Evolutionary conservation across 768 basidiomycete species (phyloP).

Genomic region (Cubamyces sp.): DNA sequence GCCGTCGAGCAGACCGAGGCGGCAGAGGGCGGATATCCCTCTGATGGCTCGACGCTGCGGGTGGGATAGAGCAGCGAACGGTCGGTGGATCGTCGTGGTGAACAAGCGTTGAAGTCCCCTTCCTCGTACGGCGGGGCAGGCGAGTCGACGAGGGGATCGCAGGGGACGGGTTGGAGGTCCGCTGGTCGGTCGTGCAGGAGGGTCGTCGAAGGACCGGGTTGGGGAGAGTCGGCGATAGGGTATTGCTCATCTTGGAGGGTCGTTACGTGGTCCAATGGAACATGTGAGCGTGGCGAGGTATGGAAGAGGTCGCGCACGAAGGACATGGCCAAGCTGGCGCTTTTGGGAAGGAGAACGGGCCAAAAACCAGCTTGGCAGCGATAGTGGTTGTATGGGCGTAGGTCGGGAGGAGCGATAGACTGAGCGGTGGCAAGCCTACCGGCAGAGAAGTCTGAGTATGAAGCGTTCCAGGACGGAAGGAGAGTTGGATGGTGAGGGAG

Average conservation of each 20-base stretch:
- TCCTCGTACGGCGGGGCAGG: slow-evolving; percentile 30
- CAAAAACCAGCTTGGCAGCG: slow-evolving; percentile 21
- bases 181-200: slow-evolving; percentile 6
- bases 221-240: slow-evolving; percentile 10
- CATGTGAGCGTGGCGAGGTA: slow-evolving; percentile 20
- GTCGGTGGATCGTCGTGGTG: slow-evolving; percentile 35
- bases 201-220: slow-evolving; percentile 17
- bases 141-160: slow-evolving; percentile 27
- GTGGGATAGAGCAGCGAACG: slow-evolving; percentile 41
- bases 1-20: slow-evolving; percentile 37
- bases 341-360: slow-evolving; percentile 6
- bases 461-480: not conserved
- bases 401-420: not conserved
- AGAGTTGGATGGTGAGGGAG: not conserved
- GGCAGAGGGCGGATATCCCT: slow-evolving; percentile 9
- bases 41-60: slow-evolving; percentile 17
- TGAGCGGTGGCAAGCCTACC: not conserved
- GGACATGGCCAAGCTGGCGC: slow-evolving; percentile 30
- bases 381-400: not conserved
- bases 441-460: not conserved
- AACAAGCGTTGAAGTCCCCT: slow-evolving; percentile 28
- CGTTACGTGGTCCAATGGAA: slow-evolving; percentile 18
- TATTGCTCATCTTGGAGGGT: slow-evolving; percentile 16
- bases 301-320: slow-evolving; percentile 20
- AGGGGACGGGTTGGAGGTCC: slow-evolving; percentile 15